Conservation (phyloP, 2,329 filamentous ascomycete species). For the Harringtonia lauricola region DNA sequence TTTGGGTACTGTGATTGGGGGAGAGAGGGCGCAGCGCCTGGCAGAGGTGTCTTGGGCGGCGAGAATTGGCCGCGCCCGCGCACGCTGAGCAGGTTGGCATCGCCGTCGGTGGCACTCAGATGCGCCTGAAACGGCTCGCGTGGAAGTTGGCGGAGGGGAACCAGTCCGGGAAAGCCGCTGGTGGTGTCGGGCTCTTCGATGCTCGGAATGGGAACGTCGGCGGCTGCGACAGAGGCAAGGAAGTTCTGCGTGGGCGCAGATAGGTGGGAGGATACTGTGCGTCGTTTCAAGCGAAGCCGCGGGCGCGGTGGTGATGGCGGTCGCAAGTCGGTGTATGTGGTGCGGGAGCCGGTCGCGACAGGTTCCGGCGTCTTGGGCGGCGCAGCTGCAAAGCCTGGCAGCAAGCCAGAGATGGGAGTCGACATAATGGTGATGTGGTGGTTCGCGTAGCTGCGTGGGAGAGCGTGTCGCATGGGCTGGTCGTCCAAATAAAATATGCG, state of each 20-base stretch:
- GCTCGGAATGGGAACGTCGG: conserved; percentile 46
- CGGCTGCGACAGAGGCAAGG: conserved; percentile 54
- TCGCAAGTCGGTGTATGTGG: conserved; percentile 20
- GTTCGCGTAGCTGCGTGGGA: neutral
- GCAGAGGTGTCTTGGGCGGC: conserved; percentile 49
- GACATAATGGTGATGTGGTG: conserved; percentile 27
- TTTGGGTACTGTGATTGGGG: conserved; percentile 41
- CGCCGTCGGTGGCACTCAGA: conserved; percentile 16
- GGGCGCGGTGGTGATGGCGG: conserved; percentile 40
- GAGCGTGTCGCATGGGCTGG: conserved; percentile 1
- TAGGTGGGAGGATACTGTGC: conserved; percentile 36
- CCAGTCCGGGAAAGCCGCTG: conserved; percentile 16
- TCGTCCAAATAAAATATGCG: neutral
- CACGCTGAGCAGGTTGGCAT: conserved; percentile 17
- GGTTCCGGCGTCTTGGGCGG: conserved; percentile 44
- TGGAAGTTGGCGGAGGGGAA: neutral
- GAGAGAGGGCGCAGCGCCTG: conserved; percentile 30
- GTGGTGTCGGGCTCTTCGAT: conserved; percentile 43
- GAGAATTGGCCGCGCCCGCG: conserved; percentile 31
- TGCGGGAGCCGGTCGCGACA: conserved; percentile 12
- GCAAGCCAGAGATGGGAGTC: conserved; percentile 31
- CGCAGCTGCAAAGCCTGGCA: conserved; percentile 31
- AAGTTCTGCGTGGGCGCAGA: conserved; percentile 53
- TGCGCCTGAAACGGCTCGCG: neutral
- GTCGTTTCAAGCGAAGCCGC: conserved; percentile 43